Evolutionary conservation across 176 grass and related monocot species (phyloP).

Genomic region (Carex littledalei): DNA sequence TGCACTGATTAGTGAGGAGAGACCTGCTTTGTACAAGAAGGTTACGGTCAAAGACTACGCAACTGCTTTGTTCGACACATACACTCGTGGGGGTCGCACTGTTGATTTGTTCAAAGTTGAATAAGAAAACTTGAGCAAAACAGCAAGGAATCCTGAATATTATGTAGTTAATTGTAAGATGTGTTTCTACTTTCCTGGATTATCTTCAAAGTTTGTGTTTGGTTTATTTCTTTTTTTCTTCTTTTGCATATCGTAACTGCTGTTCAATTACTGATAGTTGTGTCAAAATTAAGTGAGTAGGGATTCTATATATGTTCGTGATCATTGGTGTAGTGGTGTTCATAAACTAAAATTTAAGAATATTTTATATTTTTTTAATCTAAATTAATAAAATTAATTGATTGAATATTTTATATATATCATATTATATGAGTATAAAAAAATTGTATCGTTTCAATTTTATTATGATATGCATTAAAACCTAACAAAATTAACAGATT

Average conservation of each 20-base stretch:
- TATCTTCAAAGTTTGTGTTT: not conserved
- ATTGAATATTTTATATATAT: not conserved
- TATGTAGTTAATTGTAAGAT: not conserved
- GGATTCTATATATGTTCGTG: too few relatives aligned
- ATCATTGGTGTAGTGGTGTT: too few relatives aligned
- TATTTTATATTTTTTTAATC: too few relatives aligned
- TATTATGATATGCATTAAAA: too few relatives aligned
- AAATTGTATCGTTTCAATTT: too few relatives aligned
- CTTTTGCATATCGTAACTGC: too few relatives aligned
- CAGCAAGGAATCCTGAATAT: not conserved
- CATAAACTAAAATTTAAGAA: too few relatives aligned
- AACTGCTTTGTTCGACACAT: not conserved
- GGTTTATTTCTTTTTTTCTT: too few relatives aligned
- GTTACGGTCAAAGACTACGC: constrained; percentile 31
- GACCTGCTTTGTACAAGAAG: constrained; percentile 29
- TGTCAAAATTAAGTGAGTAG: too few relatives aligned
- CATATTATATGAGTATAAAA: too few relatives aligned
- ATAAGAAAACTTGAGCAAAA: not conserved
- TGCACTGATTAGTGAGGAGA: constrained; percentile 24
- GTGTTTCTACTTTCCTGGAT: not conserved
- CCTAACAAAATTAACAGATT: too few relatives aligned
- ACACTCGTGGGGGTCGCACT: constrained; percentile 10
- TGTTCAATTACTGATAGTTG: too few relatives aligned
- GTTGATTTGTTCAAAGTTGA: constrained; percentile 33
- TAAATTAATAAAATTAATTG: not conserved